Conservation (phyloP, 768 basidiomycete species). For the Boletales sp. region DNA sequence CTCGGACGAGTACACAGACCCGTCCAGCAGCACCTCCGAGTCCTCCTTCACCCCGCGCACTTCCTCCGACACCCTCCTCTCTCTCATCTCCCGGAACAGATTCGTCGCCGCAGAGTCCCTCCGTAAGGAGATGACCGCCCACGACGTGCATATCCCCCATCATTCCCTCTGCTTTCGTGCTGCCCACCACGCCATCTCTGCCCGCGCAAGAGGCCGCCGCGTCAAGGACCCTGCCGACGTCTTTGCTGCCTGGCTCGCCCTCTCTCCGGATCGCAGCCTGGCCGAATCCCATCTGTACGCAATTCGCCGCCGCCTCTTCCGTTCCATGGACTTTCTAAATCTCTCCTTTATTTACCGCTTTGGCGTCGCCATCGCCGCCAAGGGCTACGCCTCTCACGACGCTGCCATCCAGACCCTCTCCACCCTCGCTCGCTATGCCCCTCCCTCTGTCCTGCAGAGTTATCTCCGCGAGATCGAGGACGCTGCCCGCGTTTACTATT, state of each 20-base stretch:
- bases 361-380: constrained; percentile 41
- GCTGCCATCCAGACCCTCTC: constrained; percentile 30
- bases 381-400: constrained; percentile 37
- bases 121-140: constrained; percentile 37
- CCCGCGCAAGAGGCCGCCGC: too few relatives aligned
- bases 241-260: constrained; percentile 43
- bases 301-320: constrained; percentile 34
- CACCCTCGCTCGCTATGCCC: constrained; percentile 42
- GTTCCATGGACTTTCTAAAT: constrained; percentile 25
- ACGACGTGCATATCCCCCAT: constrained; percentile 36
- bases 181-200: constrained; percentile 26
- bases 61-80: constrained; percentile 21
- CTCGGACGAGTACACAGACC: constrained; percentile 31
- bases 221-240: constrained; percentile 9
- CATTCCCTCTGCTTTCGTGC: constrained; percentile 36
- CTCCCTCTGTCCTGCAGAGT: constrained; percentile 26
- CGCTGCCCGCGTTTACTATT: constrained; percentile 10
- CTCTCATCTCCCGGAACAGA: constrained; percentile 20
- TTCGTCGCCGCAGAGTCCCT: constrained; percentile 33
- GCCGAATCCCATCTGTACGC: constrained; percentile 16
- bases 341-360: constrained; percentile 40
- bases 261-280: constrained; percentile 35
- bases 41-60: constrained; percentile 19
- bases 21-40: constrained; percentile 4
- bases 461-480: constrained; percentile 37